phyloP scores from a whole-genome alignment of 1,284 basidiomycete genomes.

The Apiotrichum gracile region DNA sequence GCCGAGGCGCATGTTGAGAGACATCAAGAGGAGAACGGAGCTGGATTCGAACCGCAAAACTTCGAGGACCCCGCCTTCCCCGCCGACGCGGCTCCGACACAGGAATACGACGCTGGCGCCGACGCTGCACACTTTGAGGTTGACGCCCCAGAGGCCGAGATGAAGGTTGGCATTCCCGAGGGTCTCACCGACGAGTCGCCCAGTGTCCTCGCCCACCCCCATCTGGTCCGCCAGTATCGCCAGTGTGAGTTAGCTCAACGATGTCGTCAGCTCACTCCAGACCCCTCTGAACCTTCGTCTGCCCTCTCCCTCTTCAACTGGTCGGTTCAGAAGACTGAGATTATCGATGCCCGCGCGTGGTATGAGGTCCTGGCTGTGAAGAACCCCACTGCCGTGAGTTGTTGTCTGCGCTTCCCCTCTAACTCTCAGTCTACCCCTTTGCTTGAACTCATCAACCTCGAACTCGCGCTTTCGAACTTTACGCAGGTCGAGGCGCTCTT shows the following conservation, averaged over 20 bases:
- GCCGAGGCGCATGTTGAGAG: background rate
- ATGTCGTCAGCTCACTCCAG: slow-evolving; percentile 14
- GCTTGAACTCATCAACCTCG: slow-evolving; percentile 44
- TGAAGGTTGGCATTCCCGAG: slow-evolving; percentile 22
- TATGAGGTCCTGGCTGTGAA: slow-evolving; percentile 35
- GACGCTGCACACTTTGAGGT: background rate
- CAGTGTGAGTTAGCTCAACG: slow-evolving; percentile 17
- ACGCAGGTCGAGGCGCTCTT: slow-evolving; percentile 44
- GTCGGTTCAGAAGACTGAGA: slow-evolving; percentile 43
- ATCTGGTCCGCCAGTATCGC: slow-evolving; percentile 25
- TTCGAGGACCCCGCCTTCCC: background rate
- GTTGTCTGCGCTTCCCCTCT: no score
- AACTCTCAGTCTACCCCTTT: slow-evolving; percentile 34
- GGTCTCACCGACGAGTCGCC: slow-evolving; percentile 30
- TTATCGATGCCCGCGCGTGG: slow-evolving; percentile 44
- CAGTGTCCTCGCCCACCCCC: slow-evolving; percentile 29
- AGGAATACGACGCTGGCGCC: background rate
- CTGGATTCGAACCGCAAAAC: background rate
- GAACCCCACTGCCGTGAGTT: slow-evolving; percentile 42
- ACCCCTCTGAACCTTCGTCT: slow-evolving; percentile 24
- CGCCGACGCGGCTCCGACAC: background rate
- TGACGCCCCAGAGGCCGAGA: slow-evolving; percentile 1
- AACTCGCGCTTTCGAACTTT: slow-evolving; percentile 44
- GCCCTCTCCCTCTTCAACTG: slow-evolving; percentile 47
- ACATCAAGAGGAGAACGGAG: no score